Evolutionary conservation across 2,329 filamentous ascomycete genomes (phyloP).

Genomic region (Venturia oleaginea): DNA sequence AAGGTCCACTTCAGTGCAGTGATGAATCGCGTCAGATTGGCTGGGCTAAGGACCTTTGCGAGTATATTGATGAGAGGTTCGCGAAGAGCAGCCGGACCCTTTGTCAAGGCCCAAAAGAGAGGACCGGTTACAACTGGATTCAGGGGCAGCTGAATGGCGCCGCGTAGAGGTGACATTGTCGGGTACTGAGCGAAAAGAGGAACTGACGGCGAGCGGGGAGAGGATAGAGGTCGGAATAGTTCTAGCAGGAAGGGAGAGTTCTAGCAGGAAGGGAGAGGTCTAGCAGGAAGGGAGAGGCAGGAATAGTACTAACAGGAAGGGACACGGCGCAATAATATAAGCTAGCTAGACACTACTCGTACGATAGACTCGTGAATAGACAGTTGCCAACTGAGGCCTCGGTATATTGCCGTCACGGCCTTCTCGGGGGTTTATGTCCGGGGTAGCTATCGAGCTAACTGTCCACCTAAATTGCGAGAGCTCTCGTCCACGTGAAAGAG

Average conservation of each 20-base stretch:
- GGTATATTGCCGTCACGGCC: background rate
- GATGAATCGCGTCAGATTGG: slow-evolving; percentile 17
- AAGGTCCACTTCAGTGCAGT: slow-evolving; percentile 17
- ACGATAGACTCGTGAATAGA: background rate
- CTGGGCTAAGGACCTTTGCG: slow-evolving; percentile 19
- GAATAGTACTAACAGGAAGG: too few species aligned
- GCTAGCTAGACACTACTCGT: too few species aligned
- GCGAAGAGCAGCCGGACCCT: slow-evolving; percentile 22
- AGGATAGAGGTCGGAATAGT: too few species aligned
- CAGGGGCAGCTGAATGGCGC: slow-evolving; percentile 9
- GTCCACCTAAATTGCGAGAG: background rate
- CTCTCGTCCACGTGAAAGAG: background rate
- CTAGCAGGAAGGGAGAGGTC: too few species aligned
- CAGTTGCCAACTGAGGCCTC: background rate
- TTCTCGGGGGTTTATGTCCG: background rate
- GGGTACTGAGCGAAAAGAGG: background rate
- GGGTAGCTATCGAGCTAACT: background rate
- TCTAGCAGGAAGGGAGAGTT: too few species aligned
- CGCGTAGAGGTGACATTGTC: slow-evolving; percentile 2
- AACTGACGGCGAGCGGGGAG: background rate
- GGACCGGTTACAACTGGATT: slow-evolving; percentile 20
- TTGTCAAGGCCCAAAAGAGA: slow-evolving; percentile 26
- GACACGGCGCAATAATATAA: too few species aligned
- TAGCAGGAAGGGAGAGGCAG: too few species aligned
- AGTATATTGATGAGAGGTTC: slow-evolving; percentile 18